Conservation (phyloP, 805 yeast species). For the Saturnispora hagleri region DNA sequence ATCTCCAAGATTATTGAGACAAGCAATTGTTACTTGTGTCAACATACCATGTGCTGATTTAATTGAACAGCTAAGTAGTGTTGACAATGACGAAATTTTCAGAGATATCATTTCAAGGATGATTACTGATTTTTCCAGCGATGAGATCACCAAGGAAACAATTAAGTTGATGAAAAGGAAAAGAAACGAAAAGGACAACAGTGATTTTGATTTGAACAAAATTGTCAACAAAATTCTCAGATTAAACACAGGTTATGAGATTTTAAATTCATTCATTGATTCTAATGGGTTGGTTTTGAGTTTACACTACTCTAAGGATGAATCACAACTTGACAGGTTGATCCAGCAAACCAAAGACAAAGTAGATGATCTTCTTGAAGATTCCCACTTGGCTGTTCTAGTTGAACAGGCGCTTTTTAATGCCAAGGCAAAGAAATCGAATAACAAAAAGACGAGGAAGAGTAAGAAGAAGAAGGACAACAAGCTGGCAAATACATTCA, state of each 20-base stretch:
- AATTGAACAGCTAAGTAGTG: conserved; percentile 46
- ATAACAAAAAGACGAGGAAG: conserved; percentile 7
- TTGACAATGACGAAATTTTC: conserved; percentile 54
- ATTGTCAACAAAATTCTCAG: conserved; percentile 38
- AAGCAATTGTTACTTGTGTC: conserved; percentile 73
- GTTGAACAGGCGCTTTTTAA: conserved; percentile 34
- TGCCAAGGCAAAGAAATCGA: conserved; percentile 13
- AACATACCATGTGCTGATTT: conserved; percentile 58
- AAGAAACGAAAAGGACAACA: conserved; percentile 11
- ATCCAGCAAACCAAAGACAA: conserved; percentile 35
- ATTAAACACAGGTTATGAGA: conserved; percentile 45
- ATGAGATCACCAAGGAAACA: conserved; percentile 45
- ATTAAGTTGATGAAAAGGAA: conserved; percentile 28
- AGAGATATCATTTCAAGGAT: conserved; percentile 60
- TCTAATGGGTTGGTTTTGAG: conserved; percentile 60
- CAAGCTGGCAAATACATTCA: conserved; percentile 11
- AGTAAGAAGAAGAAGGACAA: conserved; percentile 14
- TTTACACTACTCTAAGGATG: conserved; percentile 46
- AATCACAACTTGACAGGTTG: conserved; percentile 36
- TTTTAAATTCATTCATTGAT: conserved; percentile 60
- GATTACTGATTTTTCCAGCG: conserved; percentile 52
- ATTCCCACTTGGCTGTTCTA: conserved; percentile 37
- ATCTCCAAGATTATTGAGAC: conserved; percentile 61
- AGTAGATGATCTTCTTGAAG: conserved; percentile 29
- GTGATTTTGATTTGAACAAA: conserved; percentile 31